Evolutionary conservation across 2,329 filamentous ascomycete species (phyloP).

Genomic region (Apiospora marii): DNA sequence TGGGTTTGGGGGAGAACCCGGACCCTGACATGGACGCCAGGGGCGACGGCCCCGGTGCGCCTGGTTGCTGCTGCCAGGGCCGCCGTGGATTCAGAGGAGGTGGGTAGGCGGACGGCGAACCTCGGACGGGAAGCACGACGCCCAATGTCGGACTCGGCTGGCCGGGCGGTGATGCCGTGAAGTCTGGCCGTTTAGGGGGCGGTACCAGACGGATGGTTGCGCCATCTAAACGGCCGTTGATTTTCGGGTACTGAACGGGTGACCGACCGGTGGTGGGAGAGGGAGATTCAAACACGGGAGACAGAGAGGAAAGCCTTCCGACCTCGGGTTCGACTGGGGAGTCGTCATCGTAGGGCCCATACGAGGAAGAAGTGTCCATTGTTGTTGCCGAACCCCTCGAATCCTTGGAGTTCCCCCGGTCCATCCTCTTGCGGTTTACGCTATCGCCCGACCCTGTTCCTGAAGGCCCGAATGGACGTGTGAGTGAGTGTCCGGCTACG

Average conservation of each 20-base stretch:
- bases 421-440: conserved; percentile 32
- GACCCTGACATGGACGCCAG: conserved; percentile 33
- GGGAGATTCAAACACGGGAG: conserved; percentile 59
- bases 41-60: conserved; percentile 23
- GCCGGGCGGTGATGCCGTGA: conserved; percentile 44
- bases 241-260: conserved; percentile 43
- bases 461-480: background rate
- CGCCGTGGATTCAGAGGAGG: conserved; percentile 36
- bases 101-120: conserved; percentile 37
- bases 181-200: conserved; percentile 44
- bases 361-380: conserved; percentile 42
- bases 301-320: conserved; percentile 47
- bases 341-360: conserved; percentile 41
- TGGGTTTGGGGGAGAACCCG: conserved; percentile 37
- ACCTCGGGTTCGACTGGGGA: conserved; percentile 42
- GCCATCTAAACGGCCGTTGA: conserved; percentile 39
- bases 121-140: conserved; percentile 36
- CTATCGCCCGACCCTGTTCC: conserved; percentile 17
- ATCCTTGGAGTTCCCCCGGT: conserved; percentile 38
- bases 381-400: conserved; percentile 49
- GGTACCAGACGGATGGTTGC: conserved; percentile 41
- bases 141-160: conserved; percentile 55
- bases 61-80: conserved; percentile 14
- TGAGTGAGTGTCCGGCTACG: background rate
- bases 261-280: conserved; percentile 41